These are phyloP conservation scores for Periconia macrospinosa DNA, from an alignment of 2,329 filamentous ascomycete species.

Conservation along the genomic window DNA sequence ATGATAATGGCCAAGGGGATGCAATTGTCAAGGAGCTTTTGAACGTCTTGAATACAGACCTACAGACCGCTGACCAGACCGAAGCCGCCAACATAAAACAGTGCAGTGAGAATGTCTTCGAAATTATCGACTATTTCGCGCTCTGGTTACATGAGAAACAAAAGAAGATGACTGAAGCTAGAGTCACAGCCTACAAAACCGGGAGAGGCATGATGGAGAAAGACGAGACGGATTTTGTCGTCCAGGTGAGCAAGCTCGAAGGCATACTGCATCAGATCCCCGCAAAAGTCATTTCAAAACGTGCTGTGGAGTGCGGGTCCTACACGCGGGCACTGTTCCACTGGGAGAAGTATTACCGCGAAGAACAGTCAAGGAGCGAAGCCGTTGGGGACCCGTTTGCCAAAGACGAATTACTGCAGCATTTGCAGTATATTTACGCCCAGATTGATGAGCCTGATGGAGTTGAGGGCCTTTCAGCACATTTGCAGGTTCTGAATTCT, in stretches of 20 bases:
- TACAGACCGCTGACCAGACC: constrained; percentile 55
- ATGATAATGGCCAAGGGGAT: constrained; percentile 63
- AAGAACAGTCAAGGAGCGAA: constrained; percentile 49
- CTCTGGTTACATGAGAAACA: constrained; percentile 84
- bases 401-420: constrained; percentile 68
- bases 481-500: constrained; percentile 83
- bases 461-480: constrained; percentile 88
- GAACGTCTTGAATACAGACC: constrained; percentile 68
- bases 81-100: constrained; percentile 77
- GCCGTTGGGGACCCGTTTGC: constrained; percentile 56
- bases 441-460: constrained; percentile 98
- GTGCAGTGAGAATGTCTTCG: constrained; percentile 91
- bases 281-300: constrained; percentile 72
- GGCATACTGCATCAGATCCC: constrained; percentile 70
- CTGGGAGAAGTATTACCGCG: constrained; percentile 85
- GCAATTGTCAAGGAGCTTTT: constrained; percentile 74
- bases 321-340: constrained; percentile 92
- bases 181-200: constrained; percentile 47
- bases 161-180: constrained; percentile 47
- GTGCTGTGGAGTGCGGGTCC: constrained; percentile 91
- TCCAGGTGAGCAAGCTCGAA: constrained; percentile 68
- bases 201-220: constrained; percentile 49
- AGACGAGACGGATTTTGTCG: constrained; percentile 55
- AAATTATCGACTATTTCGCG: constrained; percentile 86
- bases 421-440: constrained; percentile 90